Percentiles rank a stretch among this genome's conserved stretches.
phyloP scores from a whole-genome alignment of 2,329 filamentous ascomycete genomes.

The Trichoderma afroharzianum region DNA sequence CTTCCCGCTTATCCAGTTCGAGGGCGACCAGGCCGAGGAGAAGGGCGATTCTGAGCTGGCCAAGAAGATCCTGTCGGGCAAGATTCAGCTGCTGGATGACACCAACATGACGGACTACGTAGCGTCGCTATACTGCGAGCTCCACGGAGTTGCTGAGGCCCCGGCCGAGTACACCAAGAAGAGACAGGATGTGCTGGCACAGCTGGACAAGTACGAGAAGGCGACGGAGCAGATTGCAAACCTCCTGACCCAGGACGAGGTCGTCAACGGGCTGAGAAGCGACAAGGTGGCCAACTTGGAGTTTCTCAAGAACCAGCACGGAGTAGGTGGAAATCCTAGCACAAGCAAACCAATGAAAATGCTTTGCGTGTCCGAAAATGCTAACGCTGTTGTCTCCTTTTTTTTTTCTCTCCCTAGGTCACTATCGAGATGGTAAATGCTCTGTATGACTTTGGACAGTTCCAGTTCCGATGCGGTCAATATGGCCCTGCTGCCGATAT shows the following conservation, averaged over 20 bases:
- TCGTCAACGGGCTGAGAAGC: slow-evolving; percentile 84
- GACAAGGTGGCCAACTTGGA: slow-evolving; percentile 99
- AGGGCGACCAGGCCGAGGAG: slow-evolving; percentile 76
- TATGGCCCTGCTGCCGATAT: slow-evolving; percentile 87
- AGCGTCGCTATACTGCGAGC: slow-evolving; percentile 83
- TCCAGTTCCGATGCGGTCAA: slow-evolving; percentile 96
- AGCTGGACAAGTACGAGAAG: slow-evolving; percentile 79
- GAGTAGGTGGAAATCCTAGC: slow-evolving; percentile 51
- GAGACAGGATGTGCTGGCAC: slow-evolving; percentile 80
- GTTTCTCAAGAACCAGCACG: slow-evolving; percentile 94
- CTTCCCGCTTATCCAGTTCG: slow-evolving; percentile 93
- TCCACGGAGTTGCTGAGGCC: slow-evolving; percentile 73
- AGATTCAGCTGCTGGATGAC: slow-evolving; percentile 90
- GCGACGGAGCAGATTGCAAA: slow-evolving; percentile 86
- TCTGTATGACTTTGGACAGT: slow-evolving; percentile 92
- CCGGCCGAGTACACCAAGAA: slow-evolving; percentile 86
- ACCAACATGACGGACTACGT: slow-evolving; percentile 99
- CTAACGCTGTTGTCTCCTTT: not conserved
- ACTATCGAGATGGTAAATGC: slow-evolving; percentile 94
- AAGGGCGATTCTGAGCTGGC: slow-evolving; percentile 56
- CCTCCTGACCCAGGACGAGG: slow-evolving; percentile 81
- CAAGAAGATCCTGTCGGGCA: slow-evolving; percentile 74
- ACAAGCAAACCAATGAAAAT: not conserved
- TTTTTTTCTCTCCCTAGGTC: slow-evolving; percentile 50
- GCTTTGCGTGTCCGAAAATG: not conserved